Base-by-base conservation (phyloP, 805 yeast species). In the Schwanniomyces vanrijiae region DNA sequence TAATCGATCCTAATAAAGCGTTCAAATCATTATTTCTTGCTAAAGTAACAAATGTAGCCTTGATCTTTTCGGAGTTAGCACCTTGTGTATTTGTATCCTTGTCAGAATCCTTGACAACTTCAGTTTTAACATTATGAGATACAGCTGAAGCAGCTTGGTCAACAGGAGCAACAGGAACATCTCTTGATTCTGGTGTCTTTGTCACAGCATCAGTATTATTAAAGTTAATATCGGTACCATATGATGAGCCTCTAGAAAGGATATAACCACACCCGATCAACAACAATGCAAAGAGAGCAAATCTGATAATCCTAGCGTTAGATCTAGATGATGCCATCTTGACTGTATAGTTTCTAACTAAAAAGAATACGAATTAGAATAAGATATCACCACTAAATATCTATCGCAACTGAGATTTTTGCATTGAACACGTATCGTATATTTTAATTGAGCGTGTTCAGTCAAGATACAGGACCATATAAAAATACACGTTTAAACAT, bases 11-110 rank as follows among this genome's bases (percentile, higher is more conserved):
- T 40, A 80, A 67, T 42, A 88, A 66, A 10, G 76, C 75, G 69
- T 77, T 73, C 47, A 88, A 64, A 62, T 88, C 96, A 11, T 68
- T 55, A 64, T 88, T 87, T 69, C 95, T 76, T 9, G 90, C 94
- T 55, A 88, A 73, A 0, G 92, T 77, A 18, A 88, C 88, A 61
- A 87, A 85, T 1, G 91, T 81, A 8, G 92, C 54, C 43, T 46
- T 51, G 19, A 51, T 41, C 35, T 45, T 47, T 13, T 40, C 46
- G 11, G 35, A 31, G 10, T 10, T 16, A 6, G 9, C 31, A 29
- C 4, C 34, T 37, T 10, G 9, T 10, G 45, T 25, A 34, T 35
- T 44, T 20, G 47, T 14, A 8, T 26, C 40, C 22, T 26, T 22
- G 18, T 3, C 19, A n/a, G 37, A 25, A 2, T 20, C 35, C 16